phyloP scores from a whole-genome alignment of 1,139 yeast genomes.

The Zygosaccharomyces sapae region DNA sequence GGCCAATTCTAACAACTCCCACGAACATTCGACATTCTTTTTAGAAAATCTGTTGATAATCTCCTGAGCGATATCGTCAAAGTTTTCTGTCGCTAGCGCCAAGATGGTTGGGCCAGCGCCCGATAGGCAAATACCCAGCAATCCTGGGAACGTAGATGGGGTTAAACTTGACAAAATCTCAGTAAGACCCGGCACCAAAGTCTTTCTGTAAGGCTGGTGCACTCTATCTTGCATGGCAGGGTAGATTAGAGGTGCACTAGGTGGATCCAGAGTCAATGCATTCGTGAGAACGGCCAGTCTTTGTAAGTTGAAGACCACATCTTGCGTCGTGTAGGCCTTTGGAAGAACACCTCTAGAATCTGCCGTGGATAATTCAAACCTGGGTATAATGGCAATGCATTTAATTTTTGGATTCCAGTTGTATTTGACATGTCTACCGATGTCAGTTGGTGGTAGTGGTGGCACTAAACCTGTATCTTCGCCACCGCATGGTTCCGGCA shows the following conservation, averaged over 20 bases:
- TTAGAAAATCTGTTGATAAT: conserved; percentile 65
- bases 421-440: conserved; percentile 87
- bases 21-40: conserved; percentile 66
- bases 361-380: conserved; percentile 91
- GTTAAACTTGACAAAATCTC: conserved; percentile 78
- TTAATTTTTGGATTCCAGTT: conserved; percentile 76
- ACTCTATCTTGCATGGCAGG: conserved; percentile 95
- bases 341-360: conserved; percentile 88
- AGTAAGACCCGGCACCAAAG: conserved; percentile 83
- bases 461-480: conserved; percentile 63
- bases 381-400: conserved; percentile 87
- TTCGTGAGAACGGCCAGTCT: conserved; percentile 71
- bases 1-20: conserved; percentile 84
- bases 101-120: conserved; percentile 98
- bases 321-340: conserved; percentile 67
- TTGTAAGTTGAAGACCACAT: conserved; percentile 83
- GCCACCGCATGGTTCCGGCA: conserved; percentile 75
- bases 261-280: conserved; percentile 78
- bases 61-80: conserved; percentile 74
- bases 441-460: conserved; percentile 75
- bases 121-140: conserved; percentile 88
- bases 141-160: conserved; percentile 76
- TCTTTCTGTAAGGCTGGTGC: conserved; percentile 92
- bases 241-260: conserved; percentile 76
- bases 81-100: conserved; percentile 86